These are phyloP conservation scores for Metschnikowia gelsemii DNA, from an alignment of 805 yeast genomes.

Conservation along the genomic window DNA sequence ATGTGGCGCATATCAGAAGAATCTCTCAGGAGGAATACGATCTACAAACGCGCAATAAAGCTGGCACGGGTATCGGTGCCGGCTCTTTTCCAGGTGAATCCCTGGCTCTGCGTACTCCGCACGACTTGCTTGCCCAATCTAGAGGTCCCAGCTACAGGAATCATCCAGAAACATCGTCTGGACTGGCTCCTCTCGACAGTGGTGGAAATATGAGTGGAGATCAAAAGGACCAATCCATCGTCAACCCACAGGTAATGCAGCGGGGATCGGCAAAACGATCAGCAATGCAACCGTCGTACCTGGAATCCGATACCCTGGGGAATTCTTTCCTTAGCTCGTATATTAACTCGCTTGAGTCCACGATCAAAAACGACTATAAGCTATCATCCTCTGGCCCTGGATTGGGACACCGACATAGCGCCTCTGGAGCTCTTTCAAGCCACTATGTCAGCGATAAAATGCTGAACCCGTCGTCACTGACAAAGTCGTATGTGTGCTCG, in stretches of 20 bases:
- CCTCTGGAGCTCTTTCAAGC: slow-evolving; percentile 10
- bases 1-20: slow-evolving; percentile 44
- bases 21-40: slow-evolving; percentile 40
- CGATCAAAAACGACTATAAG: slow-evolving; percentile 31
- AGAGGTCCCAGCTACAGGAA: neutral
- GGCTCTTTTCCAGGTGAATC: too few relatives aligned
- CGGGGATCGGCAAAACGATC: neutral
- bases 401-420: slow-evolving; percentile 13
- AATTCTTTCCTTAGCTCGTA: slow-evolving; percentile 36
- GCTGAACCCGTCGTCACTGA: slow-evolving; percentile 10
- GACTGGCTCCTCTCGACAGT: neutral
- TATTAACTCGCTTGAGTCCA: slow-evolving; percentile 39
- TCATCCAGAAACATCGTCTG: neutral
- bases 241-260: neutral
- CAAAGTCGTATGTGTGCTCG: slow-evolving; percentile 35
- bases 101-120: too few relatives aligned
- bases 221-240: neutral
- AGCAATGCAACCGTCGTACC: neutral
- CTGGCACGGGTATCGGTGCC: neutral
- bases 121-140: too few relatives aligned
- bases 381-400: slow-evolving; percentile 5
- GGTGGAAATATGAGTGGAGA: neutral
- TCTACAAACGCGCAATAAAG: slow-evolving; percentile 1
- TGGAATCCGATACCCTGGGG: neutral
- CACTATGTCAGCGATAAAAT: slow-evolving; percentile 13